phyloP scores from a whole-genome alignment of 441 rosid species.

The Populus trichocarpa region DNA sequence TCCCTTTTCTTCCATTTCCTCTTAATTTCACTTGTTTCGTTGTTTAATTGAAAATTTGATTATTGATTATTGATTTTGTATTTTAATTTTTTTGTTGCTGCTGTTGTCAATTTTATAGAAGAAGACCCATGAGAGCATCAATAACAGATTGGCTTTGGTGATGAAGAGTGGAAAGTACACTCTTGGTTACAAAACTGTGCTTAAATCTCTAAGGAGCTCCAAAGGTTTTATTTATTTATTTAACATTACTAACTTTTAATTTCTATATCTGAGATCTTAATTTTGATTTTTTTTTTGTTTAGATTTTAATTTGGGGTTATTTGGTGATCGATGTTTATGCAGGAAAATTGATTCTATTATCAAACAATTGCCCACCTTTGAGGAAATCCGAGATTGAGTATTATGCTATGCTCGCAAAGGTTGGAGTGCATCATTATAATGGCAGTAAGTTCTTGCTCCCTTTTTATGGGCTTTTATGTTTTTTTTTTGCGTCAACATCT shows the following conservation, averaged over 20 bases:
- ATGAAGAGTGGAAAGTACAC: conserved; percentile 43
- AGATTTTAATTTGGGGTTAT: not conserved
- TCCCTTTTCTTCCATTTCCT: not conserved
- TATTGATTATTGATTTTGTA: not conserved
- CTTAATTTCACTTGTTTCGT: not conserved
- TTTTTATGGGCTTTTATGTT: not conserved
- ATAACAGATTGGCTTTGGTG: conserved; percentile 73
- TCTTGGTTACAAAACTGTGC: no score
- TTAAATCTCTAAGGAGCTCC: not conserved
- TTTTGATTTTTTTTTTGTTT: not conserved
- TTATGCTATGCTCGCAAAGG: no score
- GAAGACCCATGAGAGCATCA: conserved; percentile 85
- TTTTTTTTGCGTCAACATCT: conserved; percentile 2
- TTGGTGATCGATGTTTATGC: not conserved
- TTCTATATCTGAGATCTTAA: not conserved
- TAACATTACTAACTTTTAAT: not conserved
- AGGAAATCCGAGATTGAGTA: conserved; percentile 27
- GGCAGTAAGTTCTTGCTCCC: conserved; percentile 52
- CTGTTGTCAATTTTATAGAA: conserved; percentile 37
- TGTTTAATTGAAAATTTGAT: not conserved
- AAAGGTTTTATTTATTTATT: not conserved
- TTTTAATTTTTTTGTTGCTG: not conserved
- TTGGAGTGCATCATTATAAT: conserved; percentile 31
- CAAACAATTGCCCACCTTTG: conserved; percentile 78
- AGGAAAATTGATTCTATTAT: conserved; percentile 71